Conservation (phyloP, 208 protist genomes). For the Acanthamoeba quina region DNA sequence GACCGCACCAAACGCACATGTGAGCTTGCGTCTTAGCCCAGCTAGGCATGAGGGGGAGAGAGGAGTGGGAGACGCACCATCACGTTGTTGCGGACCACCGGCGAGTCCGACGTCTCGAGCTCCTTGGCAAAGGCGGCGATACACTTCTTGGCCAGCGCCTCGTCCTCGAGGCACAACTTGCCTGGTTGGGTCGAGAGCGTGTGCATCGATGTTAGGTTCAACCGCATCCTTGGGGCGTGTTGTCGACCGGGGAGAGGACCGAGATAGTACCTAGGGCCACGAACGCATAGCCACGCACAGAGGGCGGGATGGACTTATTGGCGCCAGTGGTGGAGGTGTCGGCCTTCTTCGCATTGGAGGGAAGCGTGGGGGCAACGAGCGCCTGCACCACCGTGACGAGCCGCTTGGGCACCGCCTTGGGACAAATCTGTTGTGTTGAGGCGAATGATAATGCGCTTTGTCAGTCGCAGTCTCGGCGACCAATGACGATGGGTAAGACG, state of each 20-base stretch:
- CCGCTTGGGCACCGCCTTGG: constrained; percentile 65
- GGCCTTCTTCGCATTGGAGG: background rate
- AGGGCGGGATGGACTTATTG: constrained; percentile 42
- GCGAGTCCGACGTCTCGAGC: constrained; percentile 77
- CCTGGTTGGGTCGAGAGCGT: background rate
- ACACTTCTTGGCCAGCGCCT: constrained; percentile 83
- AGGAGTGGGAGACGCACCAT: background rate
- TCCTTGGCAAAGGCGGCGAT: constrained; percentile 85
- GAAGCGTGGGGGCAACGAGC: constrained; percentile 41
- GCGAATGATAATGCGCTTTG: no score
- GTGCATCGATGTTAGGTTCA: no score
- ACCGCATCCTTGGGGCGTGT: no score
- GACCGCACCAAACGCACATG: constrained; percentile 68
- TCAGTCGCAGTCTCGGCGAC: no score
- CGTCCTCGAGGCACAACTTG: constrained; percentile 85
- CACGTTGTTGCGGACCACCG: constrained; percentile 82
- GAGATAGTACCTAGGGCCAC: constrained; percentile 79
- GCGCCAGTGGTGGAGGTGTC: background rate
- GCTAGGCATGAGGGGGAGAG: background rate
- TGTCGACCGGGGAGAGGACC: background rate
- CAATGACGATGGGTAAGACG: no score
- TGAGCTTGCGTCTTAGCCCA: background rate
- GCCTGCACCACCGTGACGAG: constrained; percentile 69
- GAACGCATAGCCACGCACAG: constrained; percentile 83
- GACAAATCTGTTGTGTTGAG: constrained; percentile 17